These are phyloP conservation scores for Morella rubra DNA, from an alignment of 306 rosid species.

Conservation along the genomic window DNA sequence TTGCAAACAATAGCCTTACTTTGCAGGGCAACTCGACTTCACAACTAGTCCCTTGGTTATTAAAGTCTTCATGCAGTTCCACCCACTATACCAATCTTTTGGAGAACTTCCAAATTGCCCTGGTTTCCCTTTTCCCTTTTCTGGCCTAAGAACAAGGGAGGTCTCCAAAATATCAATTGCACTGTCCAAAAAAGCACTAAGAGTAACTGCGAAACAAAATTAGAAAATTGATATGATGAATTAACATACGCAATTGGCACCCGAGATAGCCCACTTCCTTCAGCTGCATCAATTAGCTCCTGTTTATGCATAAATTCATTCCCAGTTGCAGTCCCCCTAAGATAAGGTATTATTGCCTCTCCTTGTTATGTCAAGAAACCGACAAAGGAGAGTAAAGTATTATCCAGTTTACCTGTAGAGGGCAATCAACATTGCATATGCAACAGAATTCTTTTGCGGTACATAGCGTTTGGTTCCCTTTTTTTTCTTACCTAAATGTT, in stretches of 20 bases:
- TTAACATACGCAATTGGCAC: slow-evolving; percentile 68
- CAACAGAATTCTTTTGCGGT: slow-evolving; percentile 84
- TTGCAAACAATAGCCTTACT: slow-evolving; percentile 48
- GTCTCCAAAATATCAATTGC: slow-evolving; percentile 23
- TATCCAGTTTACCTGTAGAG: slow-evolving; percentile 57
- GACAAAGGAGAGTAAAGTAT: neutral
- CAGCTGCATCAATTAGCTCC: slow-evolving; percentile 88
- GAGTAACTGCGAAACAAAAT: neutral
- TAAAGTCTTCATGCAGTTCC: slow-evolving; percentile 87
- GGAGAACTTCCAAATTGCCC: slow-evolving; percentile 61
- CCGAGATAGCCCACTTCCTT: slow-evolving; percentile 91
- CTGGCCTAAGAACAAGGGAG: slow-evolving; percentile 57
- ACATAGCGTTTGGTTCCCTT: slow-evolving; percentile 59
- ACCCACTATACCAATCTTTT: slow-evolving; percentile 90
- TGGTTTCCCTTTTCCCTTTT: slow-evolving; percentile 80
- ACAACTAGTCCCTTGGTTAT: slow-evolving; percentile 72
- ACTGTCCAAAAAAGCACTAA: slow-evolving; percentile 3
- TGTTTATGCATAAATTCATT: slow-evolving; percentile 86
- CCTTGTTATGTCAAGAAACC: slow-evolving; percentile 1
- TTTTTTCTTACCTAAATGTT: slow-evolving; percentile 50
- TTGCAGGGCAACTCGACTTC: slow-evolving; percentile 89
- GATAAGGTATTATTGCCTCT: slow-evolving; percentile 16
- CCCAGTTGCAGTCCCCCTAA: slow-evolving; percentile 73
- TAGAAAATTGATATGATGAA: slow-evolving; percentile 10
- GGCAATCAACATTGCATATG: slow-evolving; percentile 76